phyloP scores from a whole-genome alignment of 169 alveolate species.

The Cryptosporidium canis region DNA sequence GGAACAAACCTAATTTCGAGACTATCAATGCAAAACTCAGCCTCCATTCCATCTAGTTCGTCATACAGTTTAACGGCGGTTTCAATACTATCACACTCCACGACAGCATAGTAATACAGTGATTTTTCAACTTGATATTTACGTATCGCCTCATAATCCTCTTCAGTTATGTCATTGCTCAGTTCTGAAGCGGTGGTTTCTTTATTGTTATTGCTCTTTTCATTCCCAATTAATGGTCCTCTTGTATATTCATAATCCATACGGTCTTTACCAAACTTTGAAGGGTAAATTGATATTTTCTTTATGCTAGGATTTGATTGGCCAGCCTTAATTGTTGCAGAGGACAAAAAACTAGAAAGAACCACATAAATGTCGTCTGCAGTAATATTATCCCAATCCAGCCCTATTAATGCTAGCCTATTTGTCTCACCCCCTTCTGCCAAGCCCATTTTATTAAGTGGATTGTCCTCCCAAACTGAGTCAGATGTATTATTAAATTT shows the following conservation, averaged over 20 bases:
- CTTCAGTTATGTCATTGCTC: constrained; percentile 70
- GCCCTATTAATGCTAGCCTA: constrained; percentile 94
- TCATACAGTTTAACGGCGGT: constrained; percentile 91
- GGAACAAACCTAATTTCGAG: constrained; percentile 94
- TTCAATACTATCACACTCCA: constrained; percentile 87
- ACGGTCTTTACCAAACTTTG: constrained; percentile 92
- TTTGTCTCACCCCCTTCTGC: constrained; percentile 84
- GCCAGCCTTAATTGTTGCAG: constrained; percentile 75
- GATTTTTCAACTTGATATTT: constrained; percentile 79
- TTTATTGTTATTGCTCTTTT: constrained; percentile 53
- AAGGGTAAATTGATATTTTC: constrained; percentile 91
- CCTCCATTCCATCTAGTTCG: constrained; percentile 94
- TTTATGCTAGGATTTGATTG: constrained; percentile 85
- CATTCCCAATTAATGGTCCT: constrained; percentile 89
- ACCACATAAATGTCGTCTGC: constrained; percentile 93
- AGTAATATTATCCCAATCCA: constrained; percentile 95
- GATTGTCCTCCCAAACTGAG: constrained; percentile 62
- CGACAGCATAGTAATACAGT: constrained; percentile 94
- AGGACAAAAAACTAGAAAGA: constrained; percentile 87
- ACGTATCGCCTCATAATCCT: constrained; percentile 78
- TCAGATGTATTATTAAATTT: neutral
- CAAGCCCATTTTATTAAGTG: constrained; percentile 54
- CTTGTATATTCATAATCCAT: constrained; percentile 88
- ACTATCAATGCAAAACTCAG: constrained; percentile 91
- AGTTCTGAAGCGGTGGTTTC: constrained; percentile 1